phyloP scores from a whole-genome alignment of 73 alveolate genomes.

The Blepharisma stoltei region DNA sequence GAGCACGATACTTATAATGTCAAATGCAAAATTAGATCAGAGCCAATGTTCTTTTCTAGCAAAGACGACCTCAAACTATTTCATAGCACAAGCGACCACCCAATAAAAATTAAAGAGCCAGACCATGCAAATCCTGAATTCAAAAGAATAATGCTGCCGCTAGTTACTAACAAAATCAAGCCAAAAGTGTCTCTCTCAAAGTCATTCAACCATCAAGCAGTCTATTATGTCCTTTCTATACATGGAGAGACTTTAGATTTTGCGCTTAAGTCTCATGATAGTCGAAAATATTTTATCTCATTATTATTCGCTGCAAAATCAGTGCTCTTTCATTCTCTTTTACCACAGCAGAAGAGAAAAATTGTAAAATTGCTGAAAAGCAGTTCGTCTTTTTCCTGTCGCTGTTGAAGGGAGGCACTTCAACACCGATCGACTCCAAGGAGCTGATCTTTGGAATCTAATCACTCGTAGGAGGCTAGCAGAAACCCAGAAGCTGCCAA shows the following conservation, averaged over 20 bases:
- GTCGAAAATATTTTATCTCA: not conserved
- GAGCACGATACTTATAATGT: not conserved
- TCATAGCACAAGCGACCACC: not conserved
- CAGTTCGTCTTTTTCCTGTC: not conserved
- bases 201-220: not conserved
- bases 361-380: not conserved
- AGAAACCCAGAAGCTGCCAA: too few relatives aligned
- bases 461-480: not conserved
- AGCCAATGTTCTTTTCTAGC: not conserved
- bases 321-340: not conserved
- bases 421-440: not conserved
- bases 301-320: constrained; percentile 11
- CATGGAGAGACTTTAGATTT: not conserved
- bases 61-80: not conserved
- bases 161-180: not conserved
- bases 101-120: not conserved
- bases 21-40: not conserved
- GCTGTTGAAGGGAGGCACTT: not conserved
- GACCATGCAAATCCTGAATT: not conserved
- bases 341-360: constrained; percentile 14
- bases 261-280: not conserved
- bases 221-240: not conserved
- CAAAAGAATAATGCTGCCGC: not conserved
- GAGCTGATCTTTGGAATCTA: not conserved
- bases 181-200: not conserved